Conservation (phyloP, 179 eudicot genomes). For the Spergularia azorica region DNA sequence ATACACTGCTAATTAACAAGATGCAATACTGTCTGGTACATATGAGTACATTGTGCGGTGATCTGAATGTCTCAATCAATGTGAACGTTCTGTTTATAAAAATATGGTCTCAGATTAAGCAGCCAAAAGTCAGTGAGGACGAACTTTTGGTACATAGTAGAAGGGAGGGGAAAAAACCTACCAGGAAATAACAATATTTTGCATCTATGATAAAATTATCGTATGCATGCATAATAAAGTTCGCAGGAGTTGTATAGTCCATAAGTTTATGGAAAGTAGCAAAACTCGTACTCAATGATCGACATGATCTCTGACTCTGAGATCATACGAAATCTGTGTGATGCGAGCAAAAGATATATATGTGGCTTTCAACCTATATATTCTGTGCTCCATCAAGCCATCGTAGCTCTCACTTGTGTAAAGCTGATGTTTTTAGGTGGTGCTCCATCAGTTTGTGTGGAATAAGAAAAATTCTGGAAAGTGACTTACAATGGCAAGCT, state of each 20-base stretch:
- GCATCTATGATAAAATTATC: constrained; percentile 13
- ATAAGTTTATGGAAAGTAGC: constrained; percentile 1
- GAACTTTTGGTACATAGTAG: not conserved
- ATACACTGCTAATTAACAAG: no score
- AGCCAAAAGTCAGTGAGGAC: not conserved
- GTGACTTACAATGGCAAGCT: not conserved
- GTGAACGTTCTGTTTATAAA: no score
- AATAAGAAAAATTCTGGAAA: not conserved
- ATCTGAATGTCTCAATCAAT: no score
- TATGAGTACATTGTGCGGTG: no score
- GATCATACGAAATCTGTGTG: not conserved
- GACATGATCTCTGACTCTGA: not conserved
- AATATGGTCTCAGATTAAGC: no score
- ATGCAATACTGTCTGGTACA: no score
- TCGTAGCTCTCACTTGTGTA: not conserved
- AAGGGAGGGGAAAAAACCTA: not conserved
- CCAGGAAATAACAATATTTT: constrained; percentile 3
- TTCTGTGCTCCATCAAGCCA: not conserved
- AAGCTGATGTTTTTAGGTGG: constrained; percentile 8
- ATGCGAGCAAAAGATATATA: not conserved
- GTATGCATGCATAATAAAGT: constrained; percentile 3
- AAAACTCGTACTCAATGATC: not conserved
- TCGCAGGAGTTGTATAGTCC: not conserved
- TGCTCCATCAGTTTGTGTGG: constrained; percentile 20
- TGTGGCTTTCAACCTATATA: not conserved